Base-by-base conservation (phyloP, 768 basidiomycete species). In the Phlebiopsis flavidoalba region DNA sequence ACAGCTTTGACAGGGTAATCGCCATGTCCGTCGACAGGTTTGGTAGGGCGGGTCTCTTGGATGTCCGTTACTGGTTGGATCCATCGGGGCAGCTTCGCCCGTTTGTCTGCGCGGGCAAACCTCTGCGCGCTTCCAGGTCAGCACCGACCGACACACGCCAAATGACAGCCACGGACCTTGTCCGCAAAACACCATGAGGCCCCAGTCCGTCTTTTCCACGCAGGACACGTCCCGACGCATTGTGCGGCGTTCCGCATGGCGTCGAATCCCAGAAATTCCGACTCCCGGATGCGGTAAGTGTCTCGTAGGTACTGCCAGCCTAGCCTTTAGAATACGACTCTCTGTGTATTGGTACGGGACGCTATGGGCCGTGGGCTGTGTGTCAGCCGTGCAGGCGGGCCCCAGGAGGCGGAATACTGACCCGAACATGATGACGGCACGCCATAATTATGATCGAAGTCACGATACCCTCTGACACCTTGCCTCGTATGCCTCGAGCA, bases 361-460 rank as follows among this genome's bases (percentile, higher is more conserved):
- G 24, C 93, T 95, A 68, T 21, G 12, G 2, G 55, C 8, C 36
- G 40, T 15, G 54, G 40, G 40, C 40, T 8, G 8, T 17, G 40
- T 43, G 40, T 43, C 40, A 43, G 40, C 8, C 15, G 21, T 5
- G 52, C 17, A 17, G 15, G 12, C 40, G 17, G 40, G 40, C 40
- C 40, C 40, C 12, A 43, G 40, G 40, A 58, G 17, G 33, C 7
- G 63, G 33, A 33, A 53, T 73, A 72, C 81, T 58, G 72, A 94
- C 93, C 97, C 97, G 77, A 99, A 98, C 97, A 99, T 98, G 72
- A 99, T 94, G 71, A 98, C 95, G 66, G 97, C 97, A 53, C 97
- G 84, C 1, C 97, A 71, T 98, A 99, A 72, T 99, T 98, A 75
- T 99, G 97, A 72, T 99, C 97, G 69, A 99, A 99, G 85, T 99